Evolutionary conservation across 164 flowering plant species (phyloP), one percentile per base, ranked within the genome.

Genomic region (Kalanchoe fedtschenkoi): DNA sequence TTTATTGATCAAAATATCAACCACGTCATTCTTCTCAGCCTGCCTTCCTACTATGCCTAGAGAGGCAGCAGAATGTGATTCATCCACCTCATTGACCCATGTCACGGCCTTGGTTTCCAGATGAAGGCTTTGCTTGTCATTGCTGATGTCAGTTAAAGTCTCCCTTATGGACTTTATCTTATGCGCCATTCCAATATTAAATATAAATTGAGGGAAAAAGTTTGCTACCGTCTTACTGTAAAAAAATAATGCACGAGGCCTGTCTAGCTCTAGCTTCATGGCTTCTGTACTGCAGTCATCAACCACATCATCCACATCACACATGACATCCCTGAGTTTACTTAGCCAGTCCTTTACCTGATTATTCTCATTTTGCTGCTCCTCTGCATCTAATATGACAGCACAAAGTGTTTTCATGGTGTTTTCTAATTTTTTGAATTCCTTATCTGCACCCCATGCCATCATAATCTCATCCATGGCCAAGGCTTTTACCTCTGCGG

Each of bases 351-450:
- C 30, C n/a, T 30, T 14, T 28, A 47, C 47, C 3, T 33, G 6
- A 7, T 28, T 42, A 22, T 22, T 60, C n/a, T 22, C 11, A 5
- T 2, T n/a, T 11, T 44, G 64, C 33, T 62, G 21, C 64, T 43
- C 56, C 56, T 44, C 64, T 4, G 64, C 64, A 42, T 62, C 56
- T 43, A 62, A 26, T 17, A 62, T 47, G 13, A 62, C 64, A 62
- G 56, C 56, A 38, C 10, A 30, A 30, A 62, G 34, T 34, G 38
- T 44, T 22, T 34, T 42, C 16, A 62, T 9, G 14, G 64, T 62
- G 9, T 62, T 32, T 53, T 15, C 55, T 38, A 62, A 11, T 15
- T 29, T 42, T 6, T 39, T 17, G 22, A 62, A 53, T 8, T 62
- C 64, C 24, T n/a, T 32, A 42, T 32, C 51, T 13, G 44, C 56